Base-by-base conservation (phyloP, 139 green algal genomes). In the Coelastrella sp. region DNA sequence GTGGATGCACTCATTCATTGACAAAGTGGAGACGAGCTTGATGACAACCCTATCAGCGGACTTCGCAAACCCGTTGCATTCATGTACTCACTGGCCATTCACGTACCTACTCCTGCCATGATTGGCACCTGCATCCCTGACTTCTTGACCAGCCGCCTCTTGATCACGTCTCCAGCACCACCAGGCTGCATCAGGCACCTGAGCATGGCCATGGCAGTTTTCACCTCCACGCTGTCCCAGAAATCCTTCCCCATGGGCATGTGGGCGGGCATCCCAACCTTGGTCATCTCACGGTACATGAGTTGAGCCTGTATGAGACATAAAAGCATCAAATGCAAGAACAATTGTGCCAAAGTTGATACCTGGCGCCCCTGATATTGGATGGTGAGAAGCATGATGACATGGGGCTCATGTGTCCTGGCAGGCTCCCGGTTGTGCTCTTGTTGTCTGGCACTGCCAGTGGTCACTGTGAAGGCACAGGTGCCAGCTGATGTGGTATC, bases 211-310 rank as follows among this genome's bases (percentile, higher is more conserved):
- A 93, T 8, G 0, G 84, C 57, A 7, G 17, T 58, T 22, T 82
- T 81, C 25, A 82, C 91, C 84, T 93, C 83, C 4, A 12, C 25
- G 9, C 17, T 6, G 4, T 89, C 73, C 85, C 85, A 94, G 6
- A 91, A 90, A 4, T 90, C 84, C 24, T 25, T 76, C 25, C 66
- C 58, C 22, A 65, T 11, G 6, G 7, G 61, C 68, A 88, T 56
- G 49, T 80, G 68, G 19, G n/a, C 78, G 9, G 84, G 66, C 6
- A 88, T 68, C 66, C 61, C 68, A 4, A 35, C 84, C n/a, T 57
- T 59, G 0, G 82, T 80, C 19, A 59, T 8, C 49, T 27, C 22
- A 19, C 68, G 61, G 68, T 88, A 82, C 49, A 81, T 12, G 65
- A 63, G 8, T 12, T 88, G 19, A 14, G 57, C 84, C 84, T 88